Evolutionary conservation across 305 asterid species (phyloP).

Genomic region (Fraxinus ornus): DNA sequence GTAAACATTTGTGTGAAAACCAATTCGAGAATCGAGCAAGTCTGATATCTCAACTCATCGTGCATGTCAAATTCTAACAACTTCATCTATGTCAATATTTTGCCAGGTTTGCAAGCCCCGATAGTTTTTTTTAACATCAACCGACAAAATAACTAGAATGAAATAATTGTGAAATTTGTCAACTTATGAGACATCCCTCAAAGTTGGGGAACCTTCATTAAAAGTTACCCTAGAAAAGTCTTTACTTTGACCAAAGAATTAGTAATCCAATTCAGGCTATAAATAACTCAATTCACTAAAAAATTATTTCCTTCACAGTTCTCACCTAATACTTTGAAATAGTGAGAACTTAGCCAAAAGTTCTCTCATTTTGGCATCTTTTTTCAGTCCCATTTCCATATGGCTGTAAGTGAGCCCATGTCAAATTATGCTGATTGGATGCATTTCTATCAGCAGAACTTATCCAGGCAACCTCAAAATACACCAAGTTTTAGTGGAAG

Average conservation of each 20-base stretch:
- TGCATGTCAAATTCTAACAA: not conserved
- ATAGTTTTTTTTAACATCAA: not conserved
- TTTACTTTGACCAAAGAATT: not conserved
- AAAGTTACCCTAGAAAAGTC: not conserved
- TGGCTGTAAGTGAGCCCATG: constrained; percentile 23
- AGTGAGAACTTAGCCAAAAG: not conserved
- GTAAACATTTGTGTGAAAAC: not conserved
- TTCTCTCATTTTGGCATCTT: not conserved
- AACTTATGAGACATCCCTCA: not conserved
- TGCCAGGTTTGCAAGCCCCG: not conserved
- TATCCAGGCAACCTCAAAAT: not conserved
- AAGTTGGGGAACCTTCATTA: not conserved
- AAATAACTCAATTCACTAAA: not conserved
- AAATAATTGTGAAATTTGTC: not conserved
- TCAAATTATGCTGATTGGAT: constrained; percentile 18
- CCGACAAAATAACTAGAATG: not conserved
- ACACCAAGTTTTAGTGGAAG: not conserved
- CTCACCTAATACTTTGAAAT: not conserved
- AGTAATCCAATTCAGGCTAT: not conserved
- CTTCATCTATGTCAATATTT: not conserved
- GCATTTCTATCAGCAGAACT: constrained; percentile 12
- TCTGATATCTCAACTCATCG: not conserved
- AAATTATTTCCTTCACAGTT: not conserved
- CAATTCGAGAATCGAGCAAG: not conserved
- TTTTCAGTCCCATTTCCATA: not conserved